Evolutionary conservation across 139 green algal genomes (phyloP).

Genomic region (Edaphochlamys debaryana): DNA sequence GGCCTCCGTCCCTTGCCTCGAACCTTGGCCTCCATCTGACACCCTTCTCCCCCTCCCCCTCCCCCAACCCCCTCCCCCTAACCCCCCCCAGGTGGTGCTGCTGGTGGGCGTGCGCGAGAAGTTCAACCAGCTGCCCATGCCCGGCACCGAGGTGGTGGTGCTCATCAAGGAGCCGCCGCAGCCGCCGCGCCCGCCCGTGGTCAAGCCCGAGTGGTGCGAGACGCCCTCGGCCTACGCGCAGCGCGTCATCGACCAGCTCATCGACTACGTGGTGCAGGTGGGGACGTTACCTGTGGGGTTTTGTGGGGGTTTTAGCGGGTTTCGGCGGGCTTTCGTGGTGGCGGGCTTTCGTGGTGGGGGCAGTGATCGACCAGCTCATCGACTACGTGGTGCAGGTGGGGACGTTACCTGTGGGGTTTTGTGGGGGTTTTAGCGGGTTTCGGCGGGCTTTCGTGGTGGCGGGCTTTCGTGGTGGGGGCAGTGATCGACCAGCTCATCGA

Average conservation of each 20-base stretch:
- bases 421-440: neutral
- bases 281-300: neutral
- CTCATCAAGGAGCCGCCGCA: constrained; percentile 22
- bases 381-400: constrained; percentile 58
- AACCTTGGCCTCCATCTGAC: too few species aligned
- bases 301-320: neutral
- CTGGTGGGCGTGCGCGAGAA: constrained; percentile 34
- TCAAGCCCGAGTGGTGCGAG: constrained; percentile 65
- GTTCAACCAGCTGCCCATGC: constrained; percentile 32
- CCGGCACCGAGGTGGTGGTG: constrained; percentile 29
- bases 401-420: too few species aligned
- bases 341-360: too few species aligned
- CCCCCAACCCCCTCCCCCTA: too few species aligned
- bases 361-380: constrained; percentile 56
- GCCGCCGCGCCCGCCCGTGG: constrained; percentile 47
- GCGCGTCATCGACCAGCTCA: constrained; percentile 56
- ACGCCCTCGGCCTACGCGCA: constrained; percentile 26
- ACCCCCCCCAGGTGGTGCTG: too few species aligned
- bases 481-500: constrained; percentile 61
- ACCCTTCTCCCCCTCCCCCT: too few species aligned
- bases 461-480: too few species aligned
- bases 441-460: neutral
- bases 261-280: constrained; percentile 60
- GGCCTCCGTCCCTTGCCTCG: too few species aligned
- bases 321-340: neutral